Evolutionary conservation across 2,329 filamentous ascomycete genomes (phyloP), one percentile per base, ranked within the genome.

Genomic region (Chaetomium sp.): DNA sequence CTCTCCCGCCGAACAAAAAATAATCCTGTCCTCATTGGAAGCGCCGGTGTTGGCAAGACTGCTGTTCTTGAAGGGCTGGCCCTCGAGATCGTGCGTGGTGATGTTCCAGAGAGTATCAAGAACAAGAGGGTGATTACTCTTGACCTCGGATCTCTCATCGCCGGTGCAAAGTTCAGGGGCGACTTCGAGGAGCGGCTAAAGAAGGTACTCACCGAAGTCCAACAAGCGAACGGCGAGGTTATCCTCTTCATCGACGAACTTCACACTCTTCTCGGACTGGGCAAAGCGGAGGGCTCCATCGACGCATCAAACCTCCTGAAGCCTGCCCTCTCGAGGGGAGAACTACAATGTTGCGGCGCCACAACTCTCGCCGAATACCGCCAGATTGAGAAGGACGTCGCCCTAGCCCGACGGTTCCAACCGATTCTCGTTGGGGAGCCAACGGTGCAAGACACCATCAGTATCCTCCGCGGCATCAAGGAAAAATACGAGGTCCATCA

Each of bases 401-500:
- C 95, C 0, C 81, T 99, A 23, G 95, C 95, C 9, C 84, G 95
- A 70, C 86, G 95, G 65, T 98, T 99, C 76, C 95, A 99, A 73
- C 93, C 95, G 0, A 97, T 99, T 64, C 78, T 92, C 42, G 93
- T 99, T n/a, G 91, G 89, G 66, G 95, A 99, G 72, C 95, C 95
- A 0, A 89, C 87, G 0, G 93, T 98, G 0, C 87, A 92, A 70
- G 93, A 97, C 70, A 97, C 95, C 0, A 93, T 99, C 67, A 97
- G 92, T 58, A 98, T 99, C 64, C 81, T 99, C 0, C 88, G 95
- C 73, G 95, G 94, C 57, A 97, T 99, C 80, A 98, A 98, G 75
- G 93, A 98, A 74, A 92, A 93, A 70, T 99, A 99, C 73, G 95
- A 98, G 76, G 92, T 98, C 0, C 95, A 98, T 70, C 95, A 99